Evolutionary conservation across 2,329 filamentous ascomycete species (phyloP).

Genomic region (Tolypocladium cylindrosporum): DNA sequence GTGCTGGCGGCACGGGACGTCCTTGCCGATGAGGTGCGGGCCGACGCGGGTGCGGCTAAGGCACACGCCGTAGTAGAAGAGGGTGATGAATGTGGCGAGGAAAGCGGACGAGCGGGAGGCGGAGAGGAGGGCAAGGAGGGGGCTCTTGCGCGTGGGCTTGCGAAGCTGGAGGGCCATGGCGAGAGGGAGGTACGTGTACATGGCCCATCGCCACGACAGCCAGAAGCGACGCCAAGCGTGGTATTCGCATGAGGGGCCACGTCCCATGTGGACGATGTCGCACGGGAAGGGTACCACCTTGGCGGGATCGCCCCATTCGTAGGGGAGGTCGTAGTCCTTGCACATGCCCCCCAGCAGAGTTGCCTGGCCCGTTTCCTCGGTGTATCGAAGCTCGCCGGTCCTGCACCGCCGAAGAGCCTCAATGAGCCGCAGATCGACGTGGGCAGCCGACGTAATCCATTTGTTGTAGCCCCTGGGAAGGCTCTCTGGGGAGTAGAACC

Average conservation of each 20-base stretch:
- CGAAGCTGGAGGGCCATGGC: constrained; percentile 54
- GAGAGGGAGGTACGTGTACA: constrained; percentile 67
- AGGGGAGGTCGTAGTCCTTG: constrained; percentile 56
- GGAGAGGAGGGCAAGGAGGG: constrained; percentile 45
- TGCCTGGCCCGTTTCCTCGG: constrained; percentile 61
- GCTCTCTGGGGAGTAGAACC: constrained; percentile 65
- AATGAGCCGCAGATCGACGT: constrained; percentile 65
- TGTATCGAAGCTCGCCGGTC: constrained; percentile 57
- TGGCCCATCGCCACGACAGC: constrained; percentile 62
- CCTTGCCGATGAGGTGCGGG: constrained; percentile 52
- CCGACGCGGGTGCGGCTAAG: constrained; percentile 65
- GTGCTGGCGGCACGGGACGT: constrained; percentile 33
- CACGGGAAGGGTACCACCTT: constrained; percentile 66
- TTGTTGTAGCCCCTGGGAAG: constrained; percentile 67
- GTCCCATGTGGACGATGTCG: constrained; percentile 74
- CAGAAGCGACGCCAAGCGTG: constrained; percentile 61
- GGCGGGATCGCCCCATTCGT: constrained; percentile 63
- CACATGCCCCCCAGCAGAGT: constrained; percentile 63
- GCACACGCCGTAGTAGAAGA: constrained; percentile 83
- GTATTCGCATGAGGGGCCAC: constrained; percentile 61
- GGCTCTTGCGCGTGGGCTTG: constrained; percentile 32
- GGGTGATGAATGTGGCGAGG: constrained; percentile 63
- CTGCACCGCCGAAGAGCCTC: constrained; percentile 61
- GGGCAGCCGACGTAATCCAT: constrained; percentile 72
- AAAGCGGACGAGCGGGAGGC: constrained; percentile 66